A percentile compares a stretch with the other conserved stretches of the same genome.
These are phyloP conservation scores for Fusarium sp. DNA, from an alignment of 2,329 filamentous ascomycete genomes.

Conservation along the genomic window DNA sequence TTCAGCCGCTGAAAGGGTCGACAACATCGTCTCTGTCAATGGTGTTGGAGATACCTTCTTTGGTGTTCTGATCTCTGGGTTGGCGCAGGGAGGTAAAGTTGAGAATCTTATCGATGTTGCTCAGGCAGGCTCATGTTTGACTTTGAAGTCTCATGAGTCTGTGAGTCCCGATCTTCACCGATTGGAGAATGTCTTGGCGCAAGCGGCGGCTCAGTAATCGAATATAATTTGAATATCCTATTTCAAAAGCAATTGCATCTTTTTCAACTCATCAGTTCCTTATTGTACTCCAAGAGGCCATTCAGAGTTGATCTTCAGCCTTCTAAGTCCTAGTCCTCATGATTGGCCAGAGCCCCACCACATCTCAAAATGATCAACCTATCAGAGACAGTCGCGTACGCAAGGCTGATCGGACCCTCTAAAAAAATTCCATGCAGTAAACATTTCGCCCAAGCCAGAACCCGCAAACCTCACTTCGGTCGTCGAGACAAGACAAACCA, in stretches of 20 bases:
- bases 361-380: slow-evolving; percentile 15
- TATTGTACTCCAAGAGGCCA: slow-evolving; percentile 26
- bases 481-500: slow-evolving; percentile 10
- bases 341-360: slow-evolving; percentile 34
- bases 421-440: slow-evolving; percentile 48
- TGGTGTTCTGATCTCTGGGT: slow-evolving; percentile 82
- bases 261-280: neutral
- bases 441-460: slow-evolving; percentile 38
- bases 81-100: slow-evolving; percentile 69
- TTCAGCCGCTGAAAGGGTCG: slow-evolving; percentile 72
- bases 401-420: slow-evolving; percentile 48
- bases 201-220: slow-evolving; percentile 35
- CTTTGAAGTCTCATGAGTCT: slow-evolving; percentile 77
- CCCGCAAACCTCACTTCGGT: slow-evolving; percentile 25
- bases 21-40: slow-evolving; percentile 87
- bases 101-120: slow-evolving; percentile 79
- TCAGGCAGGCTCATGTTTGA: slow-evolving; percentile 83
- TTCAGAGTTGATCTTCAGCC: slow-evolving; percentile 33
- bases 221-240: neutral
- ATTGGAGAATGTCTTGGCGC: slow-evolving; percentile 55
- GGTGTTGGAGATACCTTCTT: slow-evolving; percentile 94
- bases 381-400: slow-evolving; percentile 27
- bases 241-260: neutral
- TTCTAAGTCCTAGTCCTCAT: slow-evolving; percentile 5
- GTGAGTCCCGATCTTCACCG: slow-evolving; percentile 70